Percentiles rank a stretch among this genome's conserved stretches.
These are phyloP conservation scores for Leonotis leonurus DNA, from an alignment of 257 asterid species.

Conservation along the genomic window DNA sequence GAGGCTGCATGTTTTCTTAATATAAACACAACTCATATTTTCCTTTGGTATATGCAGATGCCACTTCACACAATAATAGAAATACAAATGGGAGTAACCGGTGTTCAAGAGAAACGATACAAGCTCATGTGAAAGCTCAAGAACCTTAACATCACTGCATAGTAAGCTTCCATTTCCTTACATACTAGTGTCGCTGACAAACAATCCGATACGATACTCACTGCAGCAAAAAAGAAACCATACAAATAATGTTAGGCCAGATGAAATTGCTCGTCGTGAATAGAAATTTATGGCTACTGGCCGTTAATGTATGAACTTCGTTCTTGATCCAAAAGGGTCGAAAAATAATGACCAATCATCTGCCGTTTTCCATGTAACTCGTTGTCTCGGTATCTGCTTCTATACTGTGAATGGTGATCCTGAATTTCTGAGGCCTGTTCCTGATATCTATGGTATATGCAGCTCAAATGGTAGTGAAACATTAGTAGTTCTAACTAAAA, in stretches of 20 bases:
- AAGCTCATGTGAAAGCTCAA: constrained; percentile 58
- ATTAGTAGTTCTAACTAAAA: no score
- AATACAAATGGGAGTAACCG: constrained; percentile 98
- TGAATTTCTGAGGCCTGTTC: no score
- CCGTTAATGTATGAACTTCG: neutral
- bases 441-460: no score
- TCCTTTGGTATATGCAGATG: constrained; percentile 42
- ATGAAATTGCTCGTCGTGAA: neutral
- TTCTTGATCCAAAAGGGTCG: constrained; percentile 3
- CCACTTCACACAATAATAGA: constrained; percentile 97
- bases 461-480: no score
- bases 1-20: neutral
- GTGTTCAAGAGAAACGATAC: constrained; percentile 97
- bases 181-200: constrained; percentile 15
- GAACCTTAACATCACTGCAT: neutral
- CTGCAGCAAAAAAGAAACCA: constrained; percentile 6
- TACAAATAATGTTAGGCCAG: neutral
- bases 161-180: constrained; percentile 20
- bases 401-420: no score
- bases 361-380: neutral
- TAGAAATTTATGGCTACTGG: constrained; percentile 4
- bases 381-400: no score
- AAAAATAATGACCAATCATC: neutral
- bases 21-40: neutral
- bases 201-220: constrained; percentile 4